These are phyloP conservation scores for Populus hybrid DNA, from an alignment of 441 rosid genomes.

Conservation along the genomic window DNA sequence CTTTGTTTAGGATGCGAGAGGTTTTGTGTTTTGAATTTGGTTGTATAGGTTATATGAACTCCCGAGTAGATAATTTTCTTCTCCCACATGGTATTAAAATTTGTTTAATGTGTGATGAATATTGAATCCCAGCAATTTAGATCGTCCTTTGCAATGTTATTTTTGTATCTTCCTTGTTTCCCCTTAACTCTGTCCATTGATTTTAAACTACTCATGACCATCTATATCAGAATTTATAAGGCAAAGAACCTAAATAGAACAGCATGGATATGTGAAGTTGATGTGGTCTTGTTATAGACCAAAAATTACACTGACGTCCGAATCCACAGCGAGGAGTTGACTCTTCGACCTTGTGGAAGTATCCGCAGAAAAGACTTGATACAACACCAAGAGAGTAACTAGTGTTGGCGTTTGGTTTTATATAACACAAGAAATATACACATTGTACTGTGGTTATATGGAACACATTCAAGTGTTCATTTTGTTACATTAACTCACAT, in stretches of 20 bases:
- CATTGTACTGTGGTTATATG: not conserved
- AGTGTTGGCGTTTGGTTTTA: not conserved
- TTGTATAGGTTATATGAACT: conserved; percentile 36
- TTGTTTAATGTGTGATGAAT: conserved; percentile 22
- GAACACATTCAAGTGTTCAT: conserved; percentile 3
- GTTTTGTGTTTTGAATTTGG: conserved; percentile 26
- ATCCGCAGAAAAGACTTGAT: not conserved
- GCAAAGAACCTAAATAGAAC: not conserved
- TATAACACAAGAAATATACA: not conserved
- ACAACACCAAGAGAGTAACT: not conserved
- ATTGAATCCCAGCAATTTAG: conserved; percentile 13
- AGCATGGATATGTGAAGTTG: not conserved
- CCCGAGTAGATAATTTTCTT: conserved; percentile 20
- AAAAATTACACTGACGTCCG: not conserved
- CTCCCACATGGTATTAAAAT: not conserved
- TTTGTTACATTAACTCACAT: not conserved
- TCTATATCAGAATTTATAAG: not conserved
- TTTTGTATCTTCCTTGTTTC: not conserved
- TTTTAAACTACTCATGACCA: not conserved
- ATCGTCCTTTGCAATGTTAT: conserved; percentile 1
- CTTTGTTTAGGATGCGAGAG: conserved; percentile 15
- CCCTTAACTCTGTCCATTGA: not conserved
- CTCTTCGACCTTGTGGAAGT: not conserved
- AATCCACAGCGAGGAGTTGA: too few species aligned
- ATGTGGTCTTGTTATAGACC: not conserved